phyloP scores from a whole-genome alignment of 2,329 filamentous ascomycete species.

The Leptographium radiaticola region DNA sequence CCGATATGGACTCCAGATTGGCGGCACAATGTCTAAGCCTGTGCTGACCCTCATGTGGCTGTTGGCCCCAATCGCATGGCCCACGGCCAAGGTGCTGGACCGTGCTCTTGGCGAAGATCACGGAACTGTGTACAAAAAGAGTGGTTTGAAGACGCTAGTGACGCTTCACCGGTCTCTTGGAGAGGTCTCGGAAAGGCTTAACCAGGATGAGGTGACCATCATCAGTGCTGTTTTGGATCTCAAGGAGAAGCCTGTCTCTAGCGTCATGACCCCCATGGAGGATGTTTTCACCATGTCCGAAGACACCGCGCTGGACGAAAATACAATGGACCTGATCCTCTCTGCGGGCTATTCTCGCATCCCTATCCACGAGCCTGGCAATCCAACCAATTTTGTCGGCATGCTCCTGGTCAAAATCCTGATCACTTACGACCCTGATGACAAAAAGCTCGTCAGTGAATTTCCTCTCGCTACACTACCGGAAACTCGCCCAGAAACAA shows the following conservation, averaged over 20 bases:
- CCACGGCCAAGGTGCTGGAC: conserved; percentile 89
- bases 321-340: conserved; percentile 87
- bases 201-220: conserved; percentile 96
- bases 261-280: conserved; percentile 97
- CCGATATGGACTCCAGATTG: conserved; percentile 87
- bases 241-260: conserved; percentile 88
- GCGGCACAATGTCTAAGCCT: conserved; percentile 81
- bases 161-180: conserved; percentile 89
- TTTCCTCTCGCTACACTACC: conserved; percentile 89
- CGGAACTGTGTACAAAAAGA: conserved; percentile 96
- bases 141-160: conserved; percentile 88
- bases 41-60: conserved; percentile 87
- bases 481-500: conserved; percentile 88
- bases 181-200: conserved; percentile 74
- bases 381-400: conserved; percentile 78
- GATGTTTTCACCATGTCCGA: conserved; percentile 97
- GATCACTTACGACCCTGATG: conserved; percentile 96
- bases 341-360: conserved; percentile 93
- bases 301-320: conserved; percentile 82
- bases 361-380: conserved; percentile 80
- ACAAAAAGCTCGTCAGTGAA: conserved; percentile 72
- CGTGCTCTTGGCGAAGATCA: conserved; percentile 88
- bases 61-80: conserved; percentile 81
- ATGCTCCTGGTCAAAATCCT: conserved; percentile 98
- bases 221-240: conserved; percentile 93